Evolutionary conservation across 1,284 basidiomycete genomes (phyloP), one percentile per base, ranked within the genome.

Genomic region (Sanghuangporus sanghuang): DNA sequence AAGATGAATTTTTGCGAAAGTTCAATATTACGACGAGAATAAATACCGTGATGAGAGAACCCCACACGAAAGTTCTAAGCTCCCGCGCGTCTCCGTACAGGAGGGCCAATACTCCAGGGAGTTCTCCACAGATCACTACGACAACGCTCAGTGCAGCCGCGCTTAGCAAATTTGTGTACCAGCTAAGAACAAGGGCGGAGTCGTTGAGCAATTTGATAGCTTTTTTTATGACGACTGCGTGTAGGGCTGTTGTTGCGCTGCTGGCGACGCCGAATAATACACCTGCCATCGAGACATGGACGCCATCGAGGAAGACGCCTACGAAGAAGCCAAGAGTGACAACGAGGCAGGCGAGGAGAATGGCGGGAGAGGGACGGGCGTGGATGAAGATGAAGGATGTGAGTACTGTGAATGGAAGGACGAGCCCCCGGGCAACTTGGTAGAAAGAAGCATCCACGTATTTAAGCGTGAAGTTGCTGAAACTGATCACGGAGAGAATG

Each of bases 361-460:
- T 87, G 52, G 80, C 81, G 38, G 87, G 71, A 14, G 90, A 90
- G 12, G 92, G 90, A n/a, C 87, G 84, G 6, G 89, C 71, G 66
- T 85, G 79, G 48, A 95, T 84, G 71, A 90, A 77, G 68, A 90
- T 56, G 73, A 82, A 88, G 35, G 93, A 94, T 21, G 90, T 88
- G 68, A 79, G 76, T 69, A 95, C 92, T 16, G 93, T 96, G 79
- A 93, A 91, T 0, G 93, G 93, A 39, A 95, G 83, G 36, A 95
- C 83, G 66, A 95, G 81, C 16, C 92, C 92, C n/a, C 92, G 87
- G 1, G 92, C 92, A 65, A 95, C 87, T 76, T 93, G 92, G 73
- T 95, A 95, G 75, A 95, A 95, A 0, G 93, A 95, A 5, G 93
- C 91, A 66, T 95, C 93, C 69, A 95, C 93, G 70, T 89, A 92